These are phyloP conservation scores for Prunus yedoensis DNA, from an alignment of 331 rosid genomes.

Conservation along the genomic window DNA sequence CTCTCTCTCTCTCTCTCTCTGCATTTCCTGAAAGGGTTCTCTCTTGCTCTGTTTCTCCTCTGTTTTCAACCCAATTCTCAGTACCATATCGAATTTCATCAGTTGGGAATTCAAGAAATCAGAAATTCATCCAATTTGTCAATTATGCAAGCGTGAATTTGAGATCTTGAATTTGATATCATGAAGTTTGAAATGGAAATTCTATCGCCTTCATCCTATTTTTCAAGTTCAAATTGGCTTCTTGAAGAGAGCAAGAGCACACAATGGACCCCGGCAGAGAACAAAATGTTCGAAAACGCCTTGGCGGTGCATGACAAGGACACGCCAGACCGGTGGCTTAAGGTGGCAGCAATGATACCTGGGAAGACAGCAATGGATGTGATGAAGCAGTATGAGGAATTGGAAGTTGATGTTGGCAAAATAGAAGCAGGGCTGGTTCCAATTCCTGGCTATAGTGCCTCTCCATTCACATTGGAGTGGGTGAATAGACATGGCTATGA, in stretches of 20 bases:
- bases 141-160: slow-evolving; percentile 19
- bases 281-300: slow-evolving; percentile 87
- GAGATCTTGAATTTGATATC: slow-evolving; percentile 17
- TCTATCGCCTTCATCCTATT: slow-evolving; percentile 55
- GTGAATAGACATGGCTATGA: slow-evolving; percentile 51
- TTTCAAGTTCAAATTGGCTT: slow-evolving; percentile 49
- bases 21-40: slow-evolving; percentile 15
- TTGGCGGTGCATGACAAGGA: slow-evolving; percentile 75
- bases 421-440: slow-evolving; percentile 86
- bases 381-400: slow-evolving; percentile 61
- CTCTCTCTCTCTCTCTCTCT: background rate
- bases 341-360: slow-evolving; percentile 76
- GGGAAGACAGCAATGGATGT: slow-evolving; percentile 76
- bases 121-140: background rate
- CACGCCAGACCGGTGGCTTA: slow-evolving; percentile 78
- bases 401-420: slow-evolving; percentile 67
- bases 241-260: slow-evolving; percentile 44
- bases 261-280: slow-evolving; percentile 81
- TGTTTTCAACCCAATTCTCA: no score
- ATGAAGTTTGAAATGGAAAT: slow-evolving; percentile 78
- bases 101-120: no score
- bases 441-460: slow-evolving; percentile 60
- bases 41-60: slow-evolving; percentile 12
- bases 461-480: slow-evolving; percentile 84
- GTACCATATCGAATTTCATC: no score